Evolutionary conservation across 2,329 filamentous ascomycete genomes (phyloP), one percentile per base, ranked within the genome.

Genomic region (Cladosporium sp.): DNA sequence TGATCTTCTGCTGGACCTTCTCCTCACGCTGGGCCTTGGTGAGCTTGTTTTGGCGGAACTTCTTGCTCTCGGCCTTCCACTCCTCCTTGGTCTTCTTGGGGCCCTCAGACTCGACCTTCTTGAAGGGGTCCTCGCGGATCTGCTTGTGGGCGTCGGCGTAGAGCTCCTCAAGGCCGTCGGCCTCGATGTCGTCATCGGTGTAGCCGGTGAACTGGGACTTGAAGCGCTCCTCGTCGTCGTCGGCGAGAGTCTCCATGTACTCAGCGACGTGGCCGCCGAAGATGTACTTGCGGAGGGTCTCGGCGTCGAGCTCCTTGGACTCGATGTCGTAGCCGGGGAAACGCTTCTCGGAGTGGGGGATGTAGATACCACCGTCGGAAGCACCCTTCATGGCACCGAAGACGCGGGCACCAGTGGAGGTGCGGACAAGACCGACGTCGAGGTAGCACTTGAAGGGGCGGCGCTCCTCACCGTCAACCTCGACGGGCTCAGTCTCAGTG

Each of bases 351-450:
- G 89, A 96, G 88, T 99, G 93, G 67, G 93, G 93, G 65, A 99
- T 79, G 75, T 91, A 84, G 76, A 99, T 88, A 74, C 93, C 93
- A 76, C 93, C 93, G 76, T 99, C 93, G 41, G 91, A 97, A 68
- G 91, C 92, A 82, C 93, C 93, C 88, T 99, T 99, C 88, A 99
- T 90, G 77, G 92, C 93, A 77, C 89, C 93, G 73, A 99, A 99
- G 80, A 99, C 84, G 80, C 93, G 91, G 75, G 92, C 91, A 85
- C 93, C 93, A 64, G 93, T 99, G 61, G 91, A 96, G 71, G 93
- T 99, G 70, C 93, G 89, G 77, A 85, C 82, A 69, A 99, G 89
- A 83, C 93, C 93, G 69, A 99, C 93, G 70, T 99, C 93, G 64
- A 99, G 87, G 88, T 88, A 89, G 75, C 86, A 88, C 88, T 99